Evolutionary conservation across 345 rosid genomes (phyloP).

Genomic region (Dipteronia sinensis): DNA sequence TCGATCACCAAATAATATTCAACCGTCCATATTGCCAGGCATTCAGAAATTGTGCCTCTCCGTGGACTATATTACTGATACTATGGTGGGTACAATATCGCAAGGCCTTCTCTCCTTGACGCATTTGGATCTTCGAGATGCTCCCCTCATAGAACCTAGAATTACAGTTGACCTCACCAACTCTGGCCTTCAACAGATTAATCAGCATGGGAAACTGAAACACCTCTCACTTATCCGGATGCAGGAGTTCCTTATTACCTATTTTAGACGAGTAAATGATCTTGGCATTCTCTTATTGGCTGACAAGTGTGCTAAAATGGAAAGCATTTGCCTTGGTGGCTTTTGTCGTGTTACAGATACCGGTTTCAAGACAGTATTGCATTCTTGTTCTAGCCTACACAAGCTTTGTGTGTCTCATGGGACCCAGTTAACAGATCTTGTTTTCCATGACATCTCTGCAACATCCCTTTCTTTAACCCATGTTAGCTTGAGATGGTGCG

Average conservation of each 20-base stretch:
- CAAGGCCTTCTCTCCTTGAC: constrained; percentile 60
- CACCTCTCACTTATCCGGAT: constrained; percentile 81
- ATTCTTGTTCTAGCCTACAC: constrained; percentile 76
- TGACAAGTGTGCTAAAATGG: constrained; percentile 74
- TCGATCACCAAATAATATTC: constrained; percentile 33
- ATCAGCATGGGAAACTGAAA: constrained; percentile 70
- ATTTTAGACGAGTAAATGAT: constrained; percentile 83
- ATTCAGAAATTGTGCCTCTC: constrained; percentile 75
- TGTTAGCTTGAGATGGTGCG: constrained; percentile 84
- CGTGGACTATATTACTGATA: constrained; percentile 76
- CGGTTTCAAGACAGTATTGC: constrained; percentile 82
- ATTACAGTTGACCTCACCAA: constrained; percentile 75
- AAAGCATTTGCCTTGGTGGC: constrained; percentile 85
- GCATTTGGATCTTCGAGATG: constrained; percentile 88
- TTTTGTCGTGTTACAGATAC: constrained; percentile 89
- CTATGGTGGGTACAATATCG: constrained; percentile 72
- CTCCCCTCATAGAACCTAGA: constrained; percentile 71
- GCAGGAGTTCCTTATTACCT: constrained; percentile 70
- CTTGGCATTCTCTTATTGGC: constrained; percentile 93
- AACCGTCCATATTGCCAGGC: constrained; percentile 52
- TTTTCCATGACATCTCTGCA: constrained; percentile 86
- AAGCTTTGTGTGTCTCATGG: constrained; percentile 80
- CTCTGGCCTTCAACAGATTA: constrained; percentile 79
- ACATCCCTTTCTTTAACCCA: constrained; percentile 76
- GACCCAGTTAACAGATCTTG: constrained; percentile 73